A percentile compares a stretch with the other conserved stretches of the same genome.
These are phyloP conservation scores for Brettanomyces nanus DNA, from an alignment of 805 yeast genomes.

Conservation along the genomic window DNA sequence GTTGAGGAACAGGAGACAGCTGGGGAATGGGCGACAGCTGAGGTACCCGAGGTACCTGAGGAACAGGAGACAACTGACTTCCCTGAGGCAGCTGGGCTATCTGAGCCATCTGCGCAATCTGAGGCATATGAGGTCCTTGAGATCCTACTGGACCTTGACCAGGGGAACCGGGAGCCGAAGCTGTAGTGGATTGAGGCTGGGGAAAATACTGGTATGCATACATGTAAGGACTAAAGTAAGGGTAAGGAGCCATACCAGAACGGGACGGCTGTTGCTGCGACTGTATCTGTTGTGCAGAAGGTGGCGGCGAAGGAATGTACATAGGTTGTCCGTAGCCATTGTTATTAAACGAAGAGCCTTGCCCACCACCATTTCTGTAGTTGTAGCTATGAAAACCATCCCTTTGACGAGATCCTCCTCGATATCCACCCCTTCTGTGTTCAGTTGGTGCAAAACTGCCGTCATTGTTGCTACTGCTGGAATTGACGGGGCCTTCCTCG, in stretches of 20 bases:
- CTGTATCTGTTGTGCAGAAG: background rate
- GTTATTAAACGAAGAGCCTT: background rate
- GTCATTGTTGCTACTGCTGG: background rate
- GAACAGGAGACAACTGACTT: too few species aligned
- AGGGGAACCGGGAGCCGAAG: slow-evolving; percentile 1
- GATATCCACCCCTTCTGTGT: background rate
- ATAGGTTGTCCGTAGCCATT: background rate
- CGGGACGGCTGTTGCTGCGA: background rate
- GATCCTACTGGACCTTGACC: background rate
- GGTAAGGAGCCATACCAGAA: background rate
- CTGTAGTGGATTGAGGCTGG: background rate
- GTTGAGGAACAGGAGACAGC: too few species aligned
- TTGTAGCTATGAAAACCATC: background rate
- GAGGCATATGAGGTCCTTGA: slow-evolving; percentile 1
- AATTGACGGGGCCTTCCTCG: background rate
- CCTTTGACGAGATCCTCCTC: background rate
- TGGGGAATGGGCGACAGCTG: too few species aligned
- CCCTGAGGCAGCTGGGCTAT: too few species aligned
- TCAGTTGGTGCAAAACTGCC: background rate
- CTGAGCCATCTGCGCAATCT: too few species aligned
- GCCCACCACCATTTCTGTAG: background rate
- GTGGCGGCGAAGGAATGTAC: background rate
- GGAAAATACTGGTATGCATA: slow-evolving; percentile 2
- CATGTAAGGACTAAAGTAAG: slow-evolving; percentile 2
- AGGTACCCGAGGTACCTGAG: too few species aligned